Base-by-base conservation (phyloP, 148 eudicot species). In the Talinum fruticosum region DNA sequence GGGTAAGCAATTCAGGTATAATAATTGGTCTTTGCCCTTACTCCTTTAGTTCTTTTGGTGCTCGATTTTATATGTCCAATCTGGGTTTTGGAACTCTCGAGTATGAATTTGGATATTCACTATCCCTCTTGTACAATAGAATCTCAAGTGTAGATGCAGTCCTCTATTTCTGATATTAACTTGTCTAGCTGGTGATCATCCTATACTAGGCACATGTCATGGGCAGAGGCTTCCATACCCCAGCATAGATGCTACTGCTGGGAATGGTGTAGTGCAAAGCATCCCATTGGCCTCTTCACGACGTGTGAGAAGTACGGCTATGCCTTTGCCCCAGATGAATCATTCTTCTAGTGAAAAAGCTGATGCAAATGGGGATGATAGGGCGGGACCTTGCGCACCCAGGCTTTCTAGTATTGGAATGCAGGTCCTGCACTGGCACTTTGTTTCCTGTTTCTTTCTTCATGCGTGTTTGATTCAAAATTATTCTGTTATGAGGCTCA, bases 1-100 rank as follows among this genome's bases (percentile, higher is more conserved):
- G 83, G 61, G 79, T 73, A 68, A 72, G 65, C 6, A 83, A 82
- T 69, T 59, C 85, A 80, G 87, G 87, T 85, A 76, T 66, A 35
- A 29, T 12, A 37, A 33, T 54, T 26, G 33, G 33, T 44, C 32
- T 44, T 37, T 24, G 23, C 26, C n/a, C 36, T 29, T 12, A 16
- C 23, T 24, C 33, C 38, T 71, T 38, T 71, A 32, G 35, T 61
- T 30, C 8, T 35, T 75, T 38, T 71, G 35, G 35, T 61, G 45
- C 8, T 35, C 61, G 28, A 33, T 75, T 61, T 62, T 44, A 8
- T 61, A n/a, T 35, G 30, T 26, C 21, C 68, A 61, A 38, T 33
- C 76, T 57, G 67, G 33, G 30, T 33, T 38, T 26, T 36, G 44
- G 14, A 21, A 61, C 8, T 54, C 62, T 45, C 18, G 18, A 35